phyloP scores from a whole-genome alignment of 2,329 filamentous ascomycete genomes.

The Penicillium aurantiogriseum region DNA sequence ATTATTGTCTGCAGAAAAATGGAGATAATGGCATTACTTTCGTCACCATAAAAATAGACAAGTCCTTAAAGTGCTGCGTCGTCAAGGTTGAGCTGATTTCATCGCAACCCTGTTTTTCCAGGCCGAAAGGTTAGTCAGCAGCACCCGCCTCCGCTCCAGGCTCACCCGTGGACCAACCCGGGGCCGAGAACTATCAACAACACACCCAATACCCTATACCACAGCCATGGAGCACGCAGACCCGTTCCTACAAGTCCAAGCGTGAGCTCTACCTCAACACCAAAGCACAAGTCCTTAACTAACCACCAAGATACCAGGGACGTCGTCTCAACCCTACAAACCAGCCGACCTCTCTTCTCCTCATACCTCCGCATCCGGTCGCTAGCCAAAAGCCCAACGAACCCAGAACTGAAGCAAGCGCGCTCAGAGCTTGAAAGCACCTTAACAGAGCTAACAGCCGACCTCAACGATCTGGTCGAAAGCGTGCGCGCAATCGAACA shows the following conservation, averaged over 20 bases:
- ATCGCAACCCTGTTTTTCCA: no score
- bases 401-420: slow-evolving; percentile 66
- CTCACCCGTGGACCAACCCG: slow-evolving; percentile 1
- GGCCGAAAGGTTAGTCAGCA: background rate
- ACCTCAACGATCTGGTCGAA: slow-evolving; percentile 83
- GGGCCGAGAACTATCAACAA: slow-evolving; percentile 9
- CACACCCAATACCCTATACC: slow-evolving; percentile 4
- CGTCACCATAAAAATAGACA: background rate
- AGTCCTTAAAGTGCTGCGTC: background rate
- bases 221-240: slow-evolving; percentile 39
- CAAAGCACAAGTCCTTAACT: slow-evolving; percentile 9
- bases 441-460: slow-evolving; percentile 71
- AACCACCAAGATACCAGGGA: slow-evolving; percentile 58
- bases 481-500: slow-evolving; percentile 84
- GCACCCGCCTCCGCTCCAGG: background rate
- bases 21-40: background rate
- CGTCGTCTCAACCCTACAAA: slow-evolving; percentile 77
- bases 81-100: background rate
- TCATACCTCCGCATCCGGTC: slow-evolving; percentile 96
- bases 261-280: slow-evolving; percentile 31
- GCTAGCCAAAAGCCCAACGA: slow-evolving; percentile 67
- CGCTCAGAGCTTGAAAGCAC: slow-evolving; percentile 76
- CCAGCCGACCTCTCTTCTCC: slow-evolving; percentile 81
- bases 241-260: slow-evolving; percentile 51
- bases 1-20: rapidly evolving